Evolutionary conservation across 768 basidiomycete species (phyloP).

Genomic region (Floccularia luteovirens): DNA sequence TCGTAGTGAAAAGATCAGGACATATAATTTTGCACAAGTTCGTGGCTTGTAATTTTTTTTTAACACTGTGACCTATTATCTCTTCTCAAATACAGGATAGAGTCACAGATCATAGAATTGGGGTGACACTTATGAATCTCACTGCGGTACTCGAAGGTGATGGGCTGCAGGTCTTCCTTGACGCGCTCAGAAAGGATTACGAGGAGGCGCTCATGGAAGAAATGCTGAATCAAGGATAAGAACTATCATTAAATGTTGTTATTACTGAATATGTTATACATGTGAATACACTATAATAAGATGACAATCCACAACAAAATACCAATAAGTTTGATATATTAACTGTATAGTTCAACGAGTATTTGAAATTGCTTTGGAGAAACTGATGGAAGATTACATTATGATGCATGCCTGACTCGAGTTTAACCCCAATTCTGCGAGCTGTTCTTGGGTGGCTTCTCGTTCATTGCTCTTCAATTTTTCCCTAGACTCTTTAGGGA

Average conservation of each 20-base stretch:
- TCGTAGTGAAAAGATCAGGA: slow-evolving; percentile 90
- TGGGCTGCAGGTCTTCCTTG: slow-evolving; percentile 48
- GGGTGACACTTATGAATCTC: slow-evolving; percentile 65
- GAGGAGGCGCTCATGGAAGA: slow-evolving; percentile 51
- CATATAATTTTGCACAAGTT: slow-evolving; percentile 91
- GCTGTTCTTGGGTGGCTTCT: slow-evolving; percentile 66
- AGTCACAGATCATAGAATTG: slow-evolving; percentile 89
- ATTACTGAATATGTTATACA: too few relatives aligned
- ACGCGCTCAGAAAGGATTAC: slow-evolving; percentile 47
- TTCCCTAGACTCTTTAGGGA: slow-evolving; percentile 71
- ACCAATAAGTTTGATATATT: too few relatives aligned
- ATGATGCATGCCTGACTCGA: slow-evolving; percentile 32
- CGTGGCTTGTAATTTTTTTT: slow-evolving; percentile 6
- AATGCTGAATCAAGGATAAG: slow-evolving; percentile 23
- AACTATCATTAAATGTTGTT: too few relatives aligned
- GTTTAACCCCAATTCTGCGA: slow-evolving; percentile 57
- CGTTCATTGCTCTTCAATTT: slow-evolving; percentile 71
- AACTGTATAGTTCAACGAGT: too few relatives aligned
- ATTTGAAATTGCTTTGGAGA: too few relatives aligned
- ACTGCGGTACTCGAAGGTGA: slow-evolving; percentile 60
- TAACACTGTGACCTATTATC: not conserved
- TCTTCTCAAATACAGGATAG: slow-evolving; percentile 50
- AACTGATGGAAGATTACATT: too few relatives aligned
- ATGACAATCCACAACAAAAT: too few relatives aligned
- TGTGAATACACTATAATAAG: too few relatives aligned